Evolutionary conservation across 345 rosid species (phyloP).

Genomic region (Xanthoceras sorbifolium): DNA sequence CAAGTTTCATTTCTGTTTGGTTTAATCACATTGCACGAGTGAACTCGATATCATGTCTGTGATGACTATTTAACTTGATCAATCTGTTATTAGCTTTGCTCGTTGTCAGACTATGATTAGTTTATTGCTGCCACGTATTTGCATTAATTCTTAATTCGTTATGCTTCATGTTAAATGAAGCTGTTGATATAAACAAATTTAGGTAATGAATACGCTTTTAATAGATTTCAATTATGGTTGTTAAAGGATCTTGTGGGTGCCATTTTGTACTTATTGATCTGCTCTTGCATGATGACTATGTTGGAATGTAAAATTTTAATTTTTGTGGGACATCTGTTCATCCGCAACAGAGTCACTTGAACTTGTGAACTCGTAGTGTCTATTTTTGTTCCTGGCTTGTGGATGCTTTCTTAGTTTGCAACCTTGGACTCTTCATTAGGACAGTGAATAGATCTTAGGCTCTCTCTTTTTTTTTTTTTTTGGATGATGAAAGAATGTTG

Average conservation of each 20-base stretch:
- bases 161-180: not conserved
- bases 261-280: not conserved
- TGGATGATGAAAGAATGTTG: too few relatives aligned
- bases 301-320: too few relatives aligned
- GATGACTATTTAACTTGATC: too few relatives aligned
- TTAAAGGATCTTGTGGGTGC: not conserved
- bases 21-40: too few relatives aligned
- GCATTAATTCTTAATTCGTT: not conserved
- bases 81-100: too few relatives aligned
- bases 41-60: too few relatives aligned
- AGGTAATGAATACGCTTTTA: not conserved
- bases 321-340: too few relatives aligned
- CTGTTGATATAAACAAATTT: not conserved
- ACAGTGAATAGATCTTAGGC: not conserved
- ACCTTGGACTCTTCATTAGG: not conserved
- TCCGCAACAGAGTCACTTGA: not conserved
- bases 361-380: not conserved
- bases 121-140: not conserved
- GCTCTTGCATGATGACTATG: not conserved
- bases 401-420: not conserved
- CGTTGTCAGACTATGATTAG: too few relatives aligned
- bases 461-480: too few relatives aligned
- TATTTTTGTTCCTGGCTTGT: not conserved
- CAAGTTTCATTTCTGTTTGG: too few relatives aligned
- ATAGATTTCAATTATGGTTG: not conserved